Base-by-base conservation (phyloP, 163 green algal species). In the Trebouxiophyceae sp. region DNA sequence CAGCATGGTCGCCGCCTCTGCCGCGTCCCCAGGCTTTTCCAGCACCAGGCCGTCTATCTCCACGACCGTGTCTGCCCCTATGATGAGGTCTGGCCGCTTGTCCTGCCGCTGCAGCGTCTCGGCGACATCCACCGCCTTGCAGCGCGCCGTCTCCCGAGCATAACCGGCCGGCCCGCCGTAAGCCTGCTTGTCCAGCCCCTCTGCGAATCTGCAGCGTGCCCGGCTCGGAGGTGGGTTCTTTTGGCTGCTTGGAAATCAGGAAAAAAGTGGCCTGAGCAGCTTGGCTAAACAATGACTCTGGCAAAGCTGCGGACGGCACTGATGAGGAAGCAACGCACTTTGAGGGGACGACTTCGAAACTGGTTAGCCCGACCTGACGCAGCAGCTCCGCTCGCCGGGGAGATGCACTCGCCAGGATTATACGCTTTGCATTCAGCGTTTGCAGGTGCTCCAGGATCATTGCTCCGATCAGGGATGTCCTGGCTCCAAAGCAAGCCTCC, bases 11-110 rank as follows among this genome's bases (percentile, higher is more conserved):
- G 58, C 64, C 0, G 89, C 89, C 45, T 95, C 73, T 2, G 47
- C 54, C 0, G 59, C 76, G 56, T 93, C 82, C 16, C 71, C 67
- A 7, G 90, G 88, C 67, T 97, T 97, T 68, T 97, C 90, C 24
- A 97, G 57, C 8, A 97, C 88, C 3, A 75, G 61, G 1, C 80
- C 83, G 23, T 74, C 74, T 23, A 79, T 30, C 57, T 91, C 84
- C 24, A 93, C 89, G 39, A 93, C 87, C 33, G 90, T 96, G 73
- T 96, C 90, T n/a, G 90, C 85, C 0, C 71, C 77, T 3, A 96
- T 93, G 58, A 95, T 72, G 0, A 95, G 66, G 63, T 85, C 75
- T 20, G 72, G 34, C 6, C 27, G 12, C 30, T 63, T 54, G 16
- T 45, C 32, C 19, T 69, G 29, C 7, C 23, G 33, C 23, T 12